Evolutionary conservation across 805 yeast genomes (phyloP).

Genomic region (Saturnispora ahearnii): DNA sequence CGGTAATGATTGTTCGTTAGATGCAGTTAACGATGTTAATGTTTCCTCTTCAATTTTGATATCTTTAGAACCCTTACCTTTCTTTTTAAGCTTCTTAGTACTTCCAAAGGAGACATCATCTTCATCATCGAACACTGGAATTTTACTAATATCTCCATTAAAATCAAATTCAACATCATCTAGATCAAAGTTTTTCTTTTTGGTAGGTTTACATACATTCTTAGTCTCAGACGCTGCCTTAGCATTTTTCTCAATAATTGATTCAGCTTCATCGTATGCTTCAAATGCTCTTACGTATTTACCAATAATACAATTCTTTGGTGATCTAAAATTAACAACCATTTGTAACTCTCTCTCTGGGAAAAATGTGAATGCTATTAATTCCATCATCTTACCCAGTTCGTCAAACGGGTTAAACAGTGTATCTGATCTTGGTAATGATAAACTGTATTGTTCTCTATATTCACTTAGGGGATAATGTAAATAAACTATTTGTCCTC

Average conservation of each 20-base stretch:
- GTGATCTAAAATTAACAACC: slow-evolving; percentile 29
- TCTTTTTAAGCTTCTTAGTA: not conserved
- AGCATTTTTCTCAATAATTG: slow-evolving; percentile 16
- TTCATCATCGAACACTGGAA: not conserved
- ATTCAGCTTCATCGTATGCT: slow-evolving; percentile 22
- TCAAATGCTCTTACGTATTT: slow-evolving; percentile 29
- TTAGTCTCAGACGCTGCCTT: not conserved
- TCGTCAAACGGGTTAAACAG: slow-evolving; percentile 56
- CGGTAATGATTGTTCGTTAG: not conserved
- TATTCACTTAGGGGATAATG: slow-evolving; percentile 37
- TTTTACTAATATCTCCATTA: not conserved
- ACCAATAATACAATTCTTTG: slow-evolving; percentile 32
- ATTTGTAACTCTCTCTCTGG: slow-evolving; percentile 29
- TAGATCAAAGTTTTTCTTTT: not conserved
- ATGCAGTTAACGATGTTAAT: not conserved
- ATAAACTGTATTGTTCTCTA: slow-evolving; percentile 40
- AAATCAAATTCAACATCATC: not conserved
- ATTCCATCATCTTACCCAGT: slow-evolving; percentile 42
- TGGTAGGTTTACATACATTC: not conserved
- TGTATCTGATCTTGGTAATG: slow-evolving; percentile 44
- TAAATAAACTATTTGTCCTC: slow-evolving; percentile 21
- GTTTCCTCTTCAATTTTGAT: not conserved
- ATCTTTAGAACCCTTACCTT: not conserved
- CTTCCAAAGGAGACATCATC: not conserved
- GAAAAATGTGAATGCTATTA: slow-evolving; percentile 32